Evolutionary conservation across 129 eudicot species (phyloP).

Genomic region (Tanacetum coccineum): DNA sequence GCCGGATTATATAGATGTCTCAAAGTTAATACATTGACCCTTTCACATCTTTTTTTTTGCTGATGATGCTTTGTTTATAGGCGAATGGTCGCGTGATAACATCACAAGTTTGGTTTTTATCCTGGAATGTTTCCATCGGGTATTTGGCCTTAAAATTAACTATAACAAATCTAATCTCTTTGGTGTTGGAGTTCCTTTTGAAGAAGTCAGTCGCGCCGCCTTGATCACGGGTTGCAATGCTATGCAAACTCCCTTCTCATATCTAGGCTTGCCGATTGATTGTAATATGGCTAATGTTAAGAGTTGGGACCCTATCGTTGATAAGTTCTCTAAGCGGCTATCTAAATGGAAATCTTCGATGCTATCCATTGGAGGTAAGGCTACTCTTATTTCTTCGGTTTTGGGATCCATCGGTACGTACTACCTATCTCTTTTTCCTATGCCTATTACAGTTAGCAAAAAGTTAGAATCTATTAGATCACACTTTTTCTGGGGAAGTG

Average conservation of each 20-base stretch:
- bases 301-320: background rate
- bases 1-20: background rate
- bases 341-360: background rate
- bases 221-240: background rate
- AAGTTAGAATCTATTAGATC: background rate
- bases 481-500: background rate
- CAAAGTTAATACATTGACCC: background rate
- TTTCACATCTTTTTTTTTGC: too few species aligned
- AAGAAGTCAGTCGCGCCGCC: background rate
- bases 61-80: background rate
- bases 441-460: background rate
- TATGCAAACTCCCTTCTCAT: background rate
- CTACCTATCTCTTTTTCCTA: background rate
- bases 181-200: background rate
- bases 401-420: background rate
- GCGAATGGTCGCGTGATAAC: background rate
- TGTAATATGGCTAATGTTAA: background rate
- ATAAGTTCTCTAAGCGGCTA: background rate
- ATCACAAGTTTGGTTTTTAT: background rate
- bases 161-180: background rate
- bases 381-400: background rate
- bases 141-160: background rate
- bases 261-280: background rate
- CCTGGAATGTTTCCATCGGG: background rate
- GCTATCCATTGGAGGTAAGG: background rate